phyloP scores from a whole-genome alignment of 2,329 filamentous ascomycete species.

The Boeremia lycopersici region DNA sequence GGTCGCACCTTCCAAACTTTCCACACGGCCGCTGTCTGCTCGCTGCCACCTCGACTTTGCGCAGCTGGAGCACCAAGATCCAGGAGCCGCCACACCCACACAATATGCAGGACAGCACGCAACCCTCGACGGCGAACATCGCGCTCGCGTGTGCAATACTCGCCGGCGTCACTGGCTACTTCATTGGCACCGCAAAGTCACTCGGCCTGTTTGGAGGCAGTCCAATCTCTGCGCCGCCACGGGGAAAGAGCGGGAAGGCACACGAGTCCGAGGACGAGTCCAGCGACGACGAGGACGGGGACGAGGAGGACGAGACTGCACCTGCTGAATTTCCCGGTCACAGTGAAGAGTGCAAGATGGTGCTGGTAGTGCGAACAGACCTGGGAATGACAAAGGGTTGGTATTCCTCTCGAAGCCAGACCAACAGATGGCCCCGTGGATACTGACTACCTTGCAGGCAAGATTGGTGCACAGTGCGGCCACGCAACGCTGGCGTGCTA shows the following conservation, averaged over 20 bases:
- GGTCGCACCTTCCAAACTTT: neutral
- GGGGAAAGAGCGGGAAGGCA: conserved; percentile 21
- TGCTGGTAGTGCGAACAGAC: conserved; percentile 90
- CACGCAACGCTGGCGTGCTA: conserved; percentile 98
- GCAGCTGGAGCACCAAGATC: neutral
- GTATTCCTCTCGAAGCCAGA: conserved; percentile 23
- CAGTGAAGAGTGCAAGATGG: conserved; percentile 89
- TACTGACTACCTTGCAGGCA: conserved; percentile 63
- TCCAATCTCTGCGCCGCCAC: conserved; percentile 37
- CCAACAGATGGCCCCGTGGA: neutral
- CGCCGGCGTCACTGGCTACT: conserved; percentile 77
- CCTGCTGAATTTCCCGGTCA: conserved; percentile 54
- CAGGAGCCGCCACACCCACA: neutral
- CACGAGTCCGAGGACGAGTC: conserved; percentile 38
- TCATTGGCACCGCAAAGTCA: conserved; percentile 67
- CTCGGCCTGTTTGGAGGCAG: conserved; percentile 74
- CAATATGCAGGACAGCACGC: conserved; percentile 46
- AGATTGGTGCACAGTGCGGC: conserved; percentile 93
- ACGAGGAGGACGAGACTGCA: conserved; percentile 39
- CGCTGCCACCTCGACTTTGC: neutral
- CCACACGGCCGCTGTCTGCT: neutral
- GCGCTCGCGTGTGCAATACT: conserved; percentile 76
- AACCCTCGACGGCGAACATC: conserved; percentile 63
- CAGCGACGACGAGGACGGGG: conserved; percentile 31
- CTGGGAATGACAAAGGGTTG: conserved; percentile 96